phyloP scores from a whole-genome alignment of 495 filamentous ascomycete genomes.

The Penicillium nucicola region DNA sequence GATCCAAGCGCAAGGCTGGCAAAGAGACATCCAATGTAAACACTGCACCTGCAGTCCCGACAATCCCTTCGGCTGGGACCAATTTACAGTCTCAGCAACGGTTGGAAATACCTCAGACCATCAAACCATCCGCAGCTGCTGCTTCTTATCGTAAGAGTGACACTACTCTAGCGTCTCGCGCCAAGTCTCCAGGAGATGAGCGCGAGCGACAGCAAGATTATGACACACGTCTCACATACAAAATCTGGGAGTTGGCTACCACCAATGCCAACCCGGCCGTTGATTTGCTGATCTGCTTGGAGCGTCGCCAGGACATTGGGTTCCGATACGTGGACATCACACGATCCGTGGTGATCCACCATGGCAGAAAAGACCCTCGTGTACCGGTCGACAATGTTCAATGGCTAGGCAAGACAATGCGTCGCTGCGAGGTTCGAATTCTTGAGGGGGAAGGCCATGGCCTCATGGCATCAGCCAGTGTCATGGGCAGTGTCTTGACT shows the following conservation, averaged over 20 bases:
- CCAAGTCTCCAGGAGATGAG: constrained; percentile 35
- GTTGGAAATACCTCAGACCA: constrained; percentile 24
- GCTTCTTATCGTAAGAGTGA: constrained; percentile 20
- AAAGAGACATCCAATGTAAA: constrained; percentile 36
- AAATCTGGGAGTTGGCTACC: constrained; percentile 94
- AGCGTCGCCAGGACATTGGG: constrained; percentile 86
- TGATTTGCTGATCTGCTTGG: constrained; percentile 88
- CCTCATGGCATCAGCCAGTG: constrained; percentile 87
- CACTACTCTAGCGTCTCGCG: constrained; percentile 19
- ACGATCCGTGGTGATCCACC: constrained; percentile 85
- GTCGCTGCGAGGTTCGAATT: constrained; percentile 83
- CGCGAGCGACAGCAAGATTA: constrained; percentile 74
- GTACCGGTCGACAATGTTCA: constrained; percentile 93
- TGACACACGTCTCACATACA: constrained; percentile 80
- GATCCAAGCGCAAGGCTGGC: constrained; percentile 57
- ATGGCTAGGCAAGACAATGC: constrained; percentile 94
- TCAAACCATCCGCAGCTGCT: constrained; percentile 16
- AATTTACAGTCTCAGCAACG: constrained; percentile 43
- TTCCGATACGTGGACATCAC: constrained; percentile 98
- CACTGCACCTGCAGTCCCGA: not conserved
- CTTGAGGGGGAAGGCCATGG: constrained; percentile 93
- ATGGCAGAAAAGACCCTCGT: constrained; percentile 85
- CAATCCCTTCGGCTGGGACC: constrained; percentile 33
- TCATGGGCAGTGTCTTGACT: constrained; percentile 90
- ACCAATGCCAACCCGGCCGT: constrained; percentile 90